A percentile compares a stretch with the other conserved stretches of the same genome.
Conservation (phyloP, 2,329 filamentous ascomycete species). For the Exophiala oligosperma region DNA sequence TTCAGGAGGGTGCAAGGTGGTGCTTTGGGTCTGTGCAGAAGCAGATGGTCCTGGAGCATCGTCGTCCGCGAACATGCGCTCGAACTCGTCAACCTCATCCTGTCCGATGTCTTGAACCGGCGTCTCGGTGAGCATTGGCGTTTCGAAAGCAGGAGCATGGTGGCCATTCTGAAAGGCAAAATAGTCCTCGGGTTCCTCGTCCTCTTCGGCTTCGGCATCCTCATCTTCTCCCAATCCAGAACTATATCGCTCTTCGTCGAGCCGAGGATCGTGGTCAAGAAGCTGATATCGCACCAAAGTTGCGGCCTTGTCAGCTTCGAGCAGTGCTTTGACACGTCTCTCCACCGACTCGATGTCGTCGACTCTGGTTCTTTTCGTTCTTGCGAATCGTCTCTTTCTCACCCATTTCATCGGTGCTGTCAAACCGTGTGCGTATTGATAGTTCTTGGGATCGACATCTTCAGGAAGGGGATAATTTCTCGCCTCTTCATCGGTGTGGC, state of each 20-base stretch:
- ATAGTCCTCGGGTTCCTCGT: conserved; percentile 36
- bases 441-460: conserved; percentile 66
- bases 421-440: conserved; percentile 80
- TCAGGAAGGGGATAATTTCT: conserved; percentile 66
- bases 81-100: conserved; percentile 35
- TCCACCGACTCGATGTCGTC: conserved; percentile 85
- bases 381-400: conserved; percentile 70
- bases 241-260: conserved; percentile 41
- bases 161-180: conserved; percentile 27
- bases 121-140: conserved; percentile 19
- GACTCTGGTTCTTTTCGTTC: conserved; percentile 73
- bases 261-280: conserved; percentile 54
- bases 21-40: conserved; percentile 15
- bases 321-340: conserved; percentile 70
- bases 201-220: conserved; percentile 51
- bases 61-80: conserved; percentile 34
- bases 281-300: conserved; percentile 64
- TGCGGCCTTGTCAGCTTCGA: conserved; percentile 67
- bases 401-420: conserved; percentile 88
- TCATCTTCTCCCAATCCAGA: conserved; percentile 49
- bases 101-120: conserved; percentile 35
- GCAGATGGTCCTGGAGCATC: conserved; percentile 31
- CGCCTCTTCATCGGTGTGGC: conserved; percentile 67
- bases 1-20: conserved; percentile 28
- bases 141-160: conserved; percentile 36